These are phyloP conservation scores for Canariomyces notabilis DNA, from an alignment of 2,329 filamentous ascomycete genomes.

Conservation along the genomic window DNA sequence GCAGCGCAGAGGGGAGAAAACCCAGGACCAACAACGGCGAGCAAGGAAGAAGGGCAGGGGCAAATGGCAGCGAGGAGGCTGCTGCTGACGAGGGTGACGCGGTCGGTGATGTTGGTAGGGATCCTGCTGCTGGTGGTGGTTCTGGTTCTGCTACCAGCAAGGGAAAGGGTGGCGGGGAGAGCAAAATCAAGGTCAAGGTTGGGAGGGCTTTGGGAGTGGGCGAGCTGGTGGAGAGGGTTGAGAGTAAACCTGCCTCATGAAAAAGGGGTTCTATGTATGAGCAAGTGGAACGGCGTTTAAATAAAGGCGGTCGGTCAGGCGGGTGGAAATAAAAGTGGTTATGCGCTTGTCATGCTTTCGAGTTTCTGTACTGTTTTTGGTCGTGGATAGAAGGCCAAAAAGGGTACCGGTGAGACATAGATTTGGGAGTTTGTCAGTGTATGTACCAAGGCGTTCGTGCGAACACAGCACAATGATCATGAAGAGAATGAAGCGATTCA, in stretches of 20 bases:
- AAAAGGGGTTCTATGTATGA: neutral
- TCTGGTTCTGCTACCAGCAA: too few species aligned
- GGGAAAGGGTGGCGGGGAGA: slow-evolving; percentile 35
- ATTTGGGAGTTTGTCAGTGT: too few species aligned
- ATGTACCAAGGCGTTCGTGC: too few species aligned
- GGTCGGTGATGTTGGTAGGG: slow-evolving; percentile 60
- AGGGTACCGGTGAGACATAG: too few species aligned
- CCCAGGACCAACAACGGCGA: neutral
- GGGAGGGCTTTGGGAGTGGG: slow-evolving; percentile 75
- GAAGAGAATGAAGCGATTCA: too few species aligned
- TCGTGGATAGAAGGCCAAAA: too few species aligned
- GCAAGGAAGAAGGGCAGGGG: slow-evolving; percentile 10
- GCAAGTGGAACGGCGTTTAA: neutral
- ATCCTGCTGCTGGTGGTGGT: too few species aligned
- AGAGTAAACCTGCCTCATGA: slow-evolving; percentile 40
- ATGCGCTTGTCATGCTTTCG: too few species aligned
- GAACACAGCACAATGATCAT: too few species aligned
- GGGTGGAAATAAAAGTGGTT: too few species aligned
- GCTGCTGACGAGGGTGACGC: slow-evolving; percentile 62
- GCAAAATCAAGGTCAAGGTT: slow-evolving; percentile 79
- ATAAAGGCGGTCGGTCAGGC: too few species aligned
- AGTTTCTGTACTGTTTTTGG: too few species aligned
- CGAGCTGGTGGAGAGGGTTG: slow-evolving; percentile 67
- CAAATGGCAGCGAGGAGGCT: slow-evolving; percentile 25
- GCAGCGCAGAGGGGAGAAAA: neutral